phyloP scores from a whole-genome alignment of 805 yeast genomes.

The Cyberlindnera euphorbiiphila region DNA sequence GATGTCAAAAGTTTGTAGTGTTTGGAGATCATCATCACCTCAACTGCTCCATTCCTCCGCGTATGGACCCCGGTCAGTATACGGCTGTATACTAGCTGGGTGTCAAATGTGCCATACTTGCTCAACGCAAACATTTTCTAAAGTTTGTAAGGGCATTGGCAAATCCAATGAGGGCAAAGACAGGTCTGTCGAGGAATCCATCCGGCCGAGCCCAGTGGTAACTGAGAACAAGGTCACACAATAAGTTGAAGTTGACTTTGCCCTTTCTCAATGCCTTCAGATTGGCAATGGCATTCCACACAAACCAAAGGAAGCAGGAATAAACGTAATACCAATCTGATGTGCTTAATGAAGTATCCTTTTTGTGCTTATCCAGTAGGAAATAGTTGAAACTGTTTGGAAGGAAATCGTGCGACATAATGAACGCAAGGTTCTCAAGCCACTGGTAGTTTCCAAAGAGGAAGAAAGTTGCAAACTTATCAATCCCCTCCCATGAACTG shows the following conservation, averaged over 20 bases:
- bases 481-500: slow-evolving; percentile 11
- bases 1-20: too few species aligned
- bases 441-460: slow-evolving; percentile 18
- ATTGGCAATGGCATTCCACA: slow-evolving; percentile 14
- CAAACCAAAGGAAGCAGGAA: slow-evolving; percentile 22
- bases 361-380: slow-evolving; percentile 13
- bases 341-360: slow-evolving; percentile 4
- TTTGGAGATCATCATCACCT: too few species aligned
- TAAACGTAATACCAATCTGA: slow-evolving; percentile 25
- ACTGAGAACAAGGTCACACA: slow-evolving; percentile 19
- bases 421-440: slow-evolving; percentile 22
- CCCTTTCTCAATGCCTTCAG: slow-evolving; percentile 13
- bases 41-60: too few species aligned
- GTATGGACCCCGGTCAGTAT: too few species aligned
- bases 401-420: slow-evolving; percentile 18
- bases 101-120: too few species aligned
- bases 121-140: slow-evolving; percentile 6
- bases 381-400: slow-evolving; percentile 13
- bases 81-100: too few species aligned
- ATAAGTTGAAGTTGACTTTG: slow-evolving; percentile 7
- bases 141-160: slow-evolving; percentile 16
- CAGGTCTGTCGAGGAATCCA: slow-evolving; percentile 16
- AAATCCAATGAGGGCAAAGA: slow-evolving; percentile 22
- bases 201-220: slow-evolving; percentile 23
- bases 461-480: slow-evolving; percentile 13